Evolutionary conservation across 805 yeast species (phyloP).

Genomic region (Yarrowia phangngaensis): DNA sequence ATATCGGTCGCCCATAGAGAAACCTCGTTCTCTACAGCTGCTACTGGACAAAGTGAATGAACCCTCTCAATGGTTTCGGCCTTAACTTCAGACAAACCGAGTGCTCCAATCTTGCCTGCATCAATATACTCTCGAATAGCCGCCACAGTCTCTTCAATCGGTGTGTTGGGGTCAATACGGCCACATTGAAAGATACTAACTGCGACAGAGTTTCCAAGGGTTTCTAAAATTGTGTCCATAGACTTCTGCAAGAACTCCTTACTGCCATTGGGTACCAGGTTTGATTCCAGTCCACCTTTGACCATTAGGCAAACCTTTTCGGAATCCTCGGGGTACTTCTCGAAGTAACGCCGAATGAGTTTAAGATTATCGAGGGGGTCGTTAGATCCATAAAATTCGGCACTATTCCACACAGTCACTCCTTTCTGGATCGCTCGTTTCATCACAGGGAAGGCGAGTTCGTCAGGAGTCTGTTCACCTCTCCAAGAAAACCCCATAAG

Average conservation of each 20-base stretch:
- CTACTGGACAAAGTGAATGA: constrained; percentile 50
- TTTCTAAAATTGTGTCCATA: constrained; percentile 44
- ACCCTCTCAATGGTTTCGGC: constrained; percentile 61
- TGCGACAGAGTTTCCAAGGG: constrained; percentile 32
- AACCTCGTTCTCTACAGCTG: constrained; percentile 73
- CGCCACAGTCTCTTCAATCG: constrained; percentile 57
- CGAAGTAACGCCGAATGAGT: constrained; percentile 55
- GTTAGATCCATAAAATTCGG: constrained; percentile 70
- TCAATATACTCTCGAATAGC: constrained; percentile 57
- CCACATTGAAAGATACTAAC: constrained; percentile 66
- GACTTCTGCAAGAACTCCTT: constrained; percentile 48
- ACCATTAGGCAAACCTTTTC: constrained; percentile 57
- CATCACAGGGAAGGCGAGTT: constrained; percentile 52
- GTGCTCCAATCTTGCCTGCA: constrained; percentile 61
- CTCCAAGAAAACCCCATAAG: constrained; percentile 79
- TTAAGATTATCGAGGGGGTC: constrained; percentile 50
- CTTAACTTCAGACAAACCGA: constrained; percentile 71
- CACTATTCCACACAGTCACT: constrained; percentile 60
- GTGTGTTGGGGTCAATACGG: constrained; percentile 54
- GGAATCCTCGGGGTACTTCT: constrained; percentile 52
- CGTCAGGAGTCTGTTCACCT: constrained; percentile 49
- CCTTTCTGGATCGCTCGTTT: constrained; percentile 50
- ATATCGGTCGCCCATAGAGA: constrained; percentile 67
- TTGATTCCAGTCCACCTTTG: constrained; percentile 57
- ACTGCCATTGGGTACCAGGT: constrained; percentile 49